These are phyloP conservation scores for Penicillium crustosum DNA, from an alignment of 2,329 filamentous ascomycete genomes.

Conservation along the genomic window DNA sequence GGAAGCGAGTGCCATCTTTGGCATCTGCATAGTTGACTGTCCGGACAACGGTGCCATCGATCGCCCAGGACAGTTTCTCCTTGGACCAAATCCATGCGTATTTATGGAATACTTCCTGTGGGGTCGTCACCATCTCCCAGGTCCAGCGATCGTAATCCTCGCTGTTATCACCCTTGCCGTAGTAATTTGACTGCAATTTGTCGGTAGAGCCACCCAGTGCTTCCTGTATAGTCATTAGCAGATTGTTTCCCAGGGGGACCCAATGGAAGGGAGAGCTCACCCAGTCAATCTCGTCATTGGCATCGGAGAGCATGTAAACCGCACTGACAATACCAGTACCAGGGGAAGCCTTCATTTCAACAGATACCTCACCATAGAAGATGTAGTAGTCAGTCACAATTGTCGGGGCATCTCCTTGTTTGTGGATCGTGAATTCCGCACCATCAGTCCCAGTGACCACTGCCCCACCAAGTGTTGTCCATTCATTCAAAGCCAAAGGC, in stretches of 20 bases:
- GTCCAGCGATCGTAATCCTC: not conserved
- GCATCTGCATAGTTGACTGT: not conserved
- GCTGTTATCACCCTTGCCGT: not conserved
- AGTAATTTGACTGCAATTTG: not conserved
- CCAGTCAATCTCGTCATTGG: not conserved
- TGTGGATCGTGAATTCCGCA: not conserved
- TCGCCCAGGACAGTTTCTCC: not conserved
- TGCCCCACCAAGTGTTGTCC: not conserved
- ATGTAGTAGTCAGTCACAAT: not conserved
- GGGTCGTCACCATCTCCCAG: not conserved
- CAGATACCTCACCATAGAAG: not conserved
- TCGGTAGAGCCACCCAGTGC: not conserved
- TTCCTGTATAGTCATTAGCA: not conserved
- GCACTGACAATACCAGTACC: not conserved
- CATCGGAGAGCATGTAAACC: not conserved
- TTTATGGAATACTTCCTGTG: not conserved
- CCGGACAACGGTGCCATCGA: not conserved
- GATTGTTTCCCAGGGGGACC: too few species aligned
- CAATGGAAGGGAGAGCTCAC: not conserved
- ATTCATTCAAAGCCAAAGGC: not conserved
- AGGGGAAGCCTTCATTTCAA: not conserved
- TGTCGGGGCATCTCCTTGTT: not conserved
- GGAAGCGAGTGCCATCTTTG: not conserved
- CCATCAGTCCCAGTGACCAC: not conserved
- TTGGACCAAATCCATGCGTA: conserved; percentile 1